Evolutionary conservation across 306 rosid genomes (phyloP).

Genomic region (Pueraria montana): DNA sequence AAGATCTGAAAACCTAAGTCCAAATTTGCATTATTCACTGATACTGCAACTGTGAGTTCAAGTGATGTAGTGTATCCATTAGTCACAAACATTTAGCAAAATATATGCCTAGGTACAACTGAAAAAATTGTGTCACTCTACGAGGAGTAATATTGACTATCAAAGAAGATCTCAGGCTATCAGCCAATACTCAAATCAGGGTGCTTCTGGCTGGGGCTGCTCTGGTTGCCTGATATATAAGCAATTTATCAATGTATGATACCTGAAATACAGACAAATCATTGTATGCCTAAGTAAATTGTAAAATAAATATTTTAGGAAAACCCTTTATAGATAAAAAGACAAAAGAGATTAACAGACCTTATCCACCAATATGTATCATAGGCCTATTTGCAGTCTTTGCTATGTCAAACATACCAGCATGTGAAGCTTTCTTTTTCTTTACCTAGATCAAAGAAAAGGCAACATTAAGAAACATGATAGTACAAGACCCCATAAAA

Average conservation of each 20-base stretch:
- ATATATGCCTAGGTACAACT: not conserved
- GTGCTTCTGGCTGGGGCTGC: slow-evolving; percentile 13
- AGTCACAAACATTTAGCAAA: slow-evolving; percentile 21
- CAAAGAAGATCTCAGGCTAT: not conserved
- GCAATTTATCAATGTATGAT: not conserved
- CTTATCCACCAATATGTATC: slow-evolving; percentile 97
- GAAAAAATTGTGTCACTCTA: not conserved
- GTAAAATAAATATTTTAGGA: slow-evolving; percentile 11
- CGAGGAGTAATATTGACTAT: not conserved
- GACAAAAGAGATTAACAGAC: slow-evolving; percentile 29
- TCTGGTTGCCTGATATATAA: not conserved
- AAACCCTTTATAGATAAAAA: not conserved
- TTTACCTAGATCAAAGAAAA: slow-evolving; percentile 69
- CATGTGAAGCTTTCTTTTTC: slow-evolving; percentile 95
- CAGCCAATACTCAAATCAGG: slow-evolving; percentile 2
- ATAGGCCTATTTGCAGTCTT: slow-evolving; percentile 94
- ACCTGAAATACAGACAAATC: slow-evolving; percentile 42
- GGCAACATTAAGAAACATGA: slow-evolving; percentile 8
- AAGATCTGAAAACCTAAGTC: not conserved
- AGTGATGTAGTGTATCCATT: not conserved
- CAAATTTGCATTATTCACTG: slow-evolving; percentile 20
- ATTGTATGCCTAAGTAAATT: not conserved
- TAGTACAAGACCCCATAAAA: not conserved
- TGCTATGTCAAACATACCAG: slow-evolving; percentile 94
- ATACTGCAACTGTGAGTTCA: not conserved